Evolutionary conservation across 192 early-diverging fungal species (phyloP).

Genomic region (Martensiomyces pterosporus): DNA sequence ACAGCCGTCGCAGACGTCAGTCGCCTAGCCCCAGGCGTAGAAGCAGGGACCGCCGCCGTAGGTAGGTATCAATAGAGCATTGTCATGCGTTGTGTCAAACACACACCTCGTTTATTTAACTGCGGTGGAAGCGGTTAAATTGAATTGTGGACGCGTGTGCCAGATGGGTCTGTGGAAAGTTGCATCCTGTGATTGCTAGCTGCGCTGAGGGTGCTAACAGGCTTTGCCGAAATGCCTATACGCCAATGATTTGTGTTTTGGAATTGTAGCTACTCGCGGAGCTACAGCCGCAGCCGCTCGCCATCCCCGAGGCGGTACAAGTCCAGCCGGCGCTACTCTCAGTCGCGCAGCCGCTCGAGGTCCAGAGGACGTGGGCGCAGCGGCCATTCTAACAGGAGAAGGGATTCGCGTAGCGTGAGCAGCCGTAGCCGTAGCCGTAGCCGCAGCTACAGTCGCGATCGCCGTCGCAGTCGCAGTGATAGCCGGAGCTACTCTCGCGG

Average conservation of each 20-base stretch:
- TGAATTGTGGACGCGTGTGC: no score
- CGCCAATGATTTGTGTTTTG: no score
- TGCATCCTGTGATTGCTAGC: no score
- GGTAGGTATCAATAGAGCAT: conserved; percentile 28
- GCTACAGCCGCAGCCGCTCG: conserved; percentile 32
- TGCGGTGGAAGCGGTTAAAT: no score
- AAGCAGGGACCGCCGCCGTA: conserved; percentile 26
- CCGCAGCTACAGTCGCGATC: conserved; percentile 1
- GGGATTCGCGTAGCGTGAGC: conserved; percentile 14
- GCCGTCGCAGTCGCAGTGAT: conserved; percentile 1
- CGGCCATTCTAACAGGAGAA: conserved; percentile 6
- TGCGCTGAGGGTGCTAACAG: no score
- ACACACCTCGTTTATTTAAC: no score
- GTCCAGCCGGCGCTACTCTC: conserved; percentile 17
- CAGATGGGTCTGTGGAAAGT: no score
- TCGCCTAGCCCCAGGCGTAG: conserved; percentile 29
- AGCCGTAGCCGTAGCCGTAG: conserved; percentile 20
- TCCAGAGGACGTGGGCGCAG: conserved; percentile 3
- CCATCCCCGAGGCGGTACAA: conserved; percentile 8
- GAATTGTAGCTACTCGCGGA: conserved; percentile 35
- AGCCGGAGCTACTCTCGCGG: conserved; percentile 1
- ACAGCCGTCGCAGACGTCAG: conserved; percentile 18
- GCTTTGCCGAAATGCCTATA: no score
- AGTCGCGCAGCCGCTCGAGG: conserved; percentile 6
- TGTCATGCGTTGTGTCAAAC: no score